Percentiles rank a stretch among this genome's conserved stretches.
Evolutionary conservation across 2,329 filamentous ascomycete species (phyloP).

Genomic region (Knufia petricola): DNA sequence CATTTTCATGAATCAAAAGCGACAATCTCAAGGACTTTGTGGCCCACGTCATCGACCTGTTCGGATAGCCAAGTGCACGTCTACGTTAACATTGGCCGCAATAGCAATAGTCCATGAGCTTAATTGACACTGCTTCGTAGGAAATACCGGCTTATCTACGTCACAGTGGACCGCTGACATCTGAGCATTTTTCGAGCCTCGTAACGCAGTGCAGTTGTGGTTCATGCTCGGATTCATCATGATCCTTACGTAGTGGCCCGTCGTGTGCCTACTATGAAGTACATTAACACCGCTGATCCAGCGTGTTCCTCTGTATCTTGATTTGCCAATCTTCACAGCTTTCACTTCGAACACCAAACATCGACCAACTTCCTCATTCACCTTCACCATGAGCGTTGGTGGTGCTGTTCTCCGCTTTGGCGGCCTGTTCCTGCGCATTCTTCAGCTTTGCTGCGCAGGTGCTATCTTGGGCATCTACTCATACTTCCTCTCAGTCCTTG

Average conservation of each 20-base stretch:
- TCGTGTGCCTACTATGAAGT: background rate
- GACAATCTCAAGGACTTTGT: too few species aligned
- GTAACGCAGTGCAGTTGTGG: background rate
- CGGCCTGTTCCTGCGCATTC: slow-evolving; percentile 61
- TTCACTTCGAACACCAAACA: background rate
- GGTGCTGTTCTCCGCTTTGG: slow-evolving; percentile 57
- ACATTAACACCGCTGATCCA: background rate
- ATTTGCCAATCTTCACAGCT: too few species aligned
- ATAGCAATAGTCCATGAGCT: too few species aligned
- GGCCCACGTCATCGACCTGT: too few species aligned
- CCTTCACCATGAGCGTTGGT: slow-evolving; percentile 45
- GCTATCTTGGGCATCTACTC: slow-evolving; percentile 71
- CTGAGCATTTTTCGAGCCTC: slow-evolving; percentile 1
- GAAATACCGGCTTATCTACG: background rate
- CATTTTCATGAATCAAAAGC: too few species aligned
- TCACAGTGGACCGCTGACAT: slow-evolving; percentile 1
- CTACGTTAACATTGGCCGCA: too few species aligned
- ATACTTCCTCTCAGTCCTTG: slow-evolving; percentile 70
- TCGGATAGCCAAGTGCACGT: too few species aligned
- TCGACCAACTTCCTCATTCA: background rate
- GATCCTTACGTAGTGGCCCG: background rate
- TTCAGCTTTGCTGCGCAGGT: slow-evolving; percentile 63
- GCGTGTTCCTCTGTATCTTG: too few species aligned
- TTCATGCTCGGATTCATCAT: background rate
- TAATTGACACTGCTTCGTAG: too few species aligned